Evolutionary conservation across 2,329 filamentous ascomycete species (phyloP).

Genomic region (Epicoccum nigrum): DNA sequence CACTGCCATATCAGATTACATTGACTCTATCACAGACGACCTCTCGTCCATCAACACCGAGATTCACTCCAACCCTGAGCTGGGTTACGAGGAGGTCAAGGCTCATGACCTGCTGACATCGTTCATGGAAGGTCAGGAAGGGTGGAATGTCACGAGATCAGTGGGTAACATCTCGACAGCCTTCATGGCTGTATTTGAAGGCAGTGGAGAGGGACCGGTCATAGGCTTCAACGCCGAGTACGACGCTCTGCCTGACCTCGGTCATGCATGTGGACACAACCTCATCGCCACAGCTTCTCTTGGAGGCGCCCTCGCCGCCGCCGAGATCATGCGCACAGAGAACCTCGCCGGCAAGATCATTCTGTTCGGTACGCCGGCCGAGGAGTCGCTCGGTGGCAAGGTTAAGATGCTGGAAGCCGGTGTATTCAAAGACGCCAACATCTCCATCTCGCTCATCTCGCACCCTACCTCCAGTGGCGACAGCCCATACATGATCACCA

Average conservation of each 20-base stretch:
- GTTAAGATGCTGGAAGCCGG: slow-evolving; percentile 54
- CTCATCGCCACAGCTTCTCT: slow-evolving; percentile 51
- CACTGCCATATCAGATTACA: slow-evolving; percentile 19
- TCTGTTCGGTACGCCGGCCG: slow-evolving; percentile 54
- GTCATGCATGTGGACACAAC: slow-evolving; percentile 56
- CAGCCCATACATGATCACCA: slow-evolving; percentile 57
- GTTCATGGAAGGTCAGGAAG: slow-evolving; percentile 51
- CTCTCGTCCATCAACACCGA: slow-evolving; percentile 57
- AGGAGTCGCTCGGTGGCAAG: slow-evolving; percentile 53
- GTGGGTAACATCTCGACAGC: slow-evolving; percentile 45
- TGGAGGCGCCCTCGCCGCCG: slow-evolving; percentile 48
- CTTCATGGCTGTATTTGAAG: slow-evolving; percentile 40
- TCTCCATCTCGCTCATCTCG: slow-evolving; percentile 38
- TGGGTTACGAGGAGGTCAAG: slow-evolving; percentile 56
- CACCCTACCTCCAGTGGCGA: slow-evolving; percentile 49
- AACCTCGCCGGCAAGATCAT: slow-evolving; percentile 45
- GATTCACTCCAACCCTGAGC: slow-evolving; percentile 60
- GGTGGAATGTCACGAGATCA: slow-evolving; percentile 39
- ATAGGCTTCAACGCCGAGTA: slow-evolving; percentile 53
- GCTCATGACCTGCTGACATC: slow-evolving; percentile 58
- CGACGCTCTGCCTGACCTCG: slow-evolving; percentile 50
- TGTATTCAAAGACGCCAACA: slow-evolving; percentile 46
- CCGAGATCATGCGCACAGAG: slow-evolving; percentile 35
- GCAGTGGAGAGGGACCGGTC: slow-evolving; percentile 45
- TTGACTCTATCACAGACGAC: slow-evolving; percentile 20